Conservation (phyloP, 306 rosid genomes). For the Rosa multiflora region DNA sequence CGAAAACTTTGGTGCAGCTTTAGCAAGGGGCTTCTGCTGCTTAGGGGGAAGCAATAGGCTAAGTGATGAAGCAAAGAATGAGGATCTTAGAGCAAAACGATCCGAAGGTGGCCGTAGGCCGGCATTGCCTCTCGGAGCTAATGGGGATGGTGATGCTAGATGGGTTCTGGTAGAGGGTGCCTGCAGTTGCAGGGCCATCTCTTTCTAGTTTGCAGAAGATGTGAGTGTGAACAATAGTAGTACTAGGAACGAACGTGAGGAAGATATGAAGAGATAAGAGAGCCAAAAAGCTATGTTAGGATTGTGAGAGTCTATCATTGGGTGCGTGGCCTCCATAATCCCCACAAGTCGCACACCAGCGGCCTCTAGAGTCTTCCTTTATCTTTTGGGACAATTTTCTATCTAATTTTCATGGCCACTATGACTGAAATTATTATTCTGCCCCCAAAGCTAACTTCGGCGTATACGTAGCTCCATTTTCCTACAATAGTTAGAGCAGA, state of each 20-base stretch:
- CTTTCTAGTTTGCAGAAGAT: neutral
- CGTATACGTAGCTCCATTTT: neutral
- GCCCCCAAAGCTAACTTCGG: neutral
- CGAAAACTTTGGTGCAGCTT: constrained; percentile 57
- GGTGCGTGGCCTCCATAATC: constrained; percentile 37
- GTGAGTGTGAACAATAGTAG: neutral
- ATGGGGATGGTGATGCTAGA: constrained; percentile 15
- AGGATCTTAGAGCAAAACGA: constrained; percentile 45
- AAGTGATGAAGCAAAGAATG: constrained; percentile 51
- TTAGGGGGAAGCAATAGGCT: constrained; percentile 37
- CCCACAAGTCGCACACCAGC: constrained; percentile 7
- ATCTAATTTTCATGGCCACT: neutral
- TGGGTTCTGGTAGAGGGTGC: constrained; percentile 34
- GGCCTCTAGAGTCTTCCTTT: constrained; percentile 6
- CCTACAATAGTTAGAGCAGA: neutral
- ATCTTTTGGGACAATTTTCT: neutral
- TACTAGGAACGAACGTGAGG: neutral
- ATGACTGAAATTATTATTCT: neutral
- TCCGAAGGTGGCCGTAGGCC: constrained; percentile 32
- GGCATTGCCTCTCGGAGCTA: constrained; percentile 35
- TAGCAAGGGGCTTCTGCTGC: constrained; percentile 20
- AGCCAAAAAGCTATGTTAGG: neutral
- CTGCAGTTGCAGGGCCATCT: constrained; percentile 59
- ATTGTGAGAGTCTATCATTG: neutral
- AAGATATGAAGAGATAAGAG: constrained; percentile 30